These are phyloP conservation scores for Cordyceps sp. DNA, from an alignment of 2,329 filamentous ascomycete species.

Conservation along the genomic window DNA sequence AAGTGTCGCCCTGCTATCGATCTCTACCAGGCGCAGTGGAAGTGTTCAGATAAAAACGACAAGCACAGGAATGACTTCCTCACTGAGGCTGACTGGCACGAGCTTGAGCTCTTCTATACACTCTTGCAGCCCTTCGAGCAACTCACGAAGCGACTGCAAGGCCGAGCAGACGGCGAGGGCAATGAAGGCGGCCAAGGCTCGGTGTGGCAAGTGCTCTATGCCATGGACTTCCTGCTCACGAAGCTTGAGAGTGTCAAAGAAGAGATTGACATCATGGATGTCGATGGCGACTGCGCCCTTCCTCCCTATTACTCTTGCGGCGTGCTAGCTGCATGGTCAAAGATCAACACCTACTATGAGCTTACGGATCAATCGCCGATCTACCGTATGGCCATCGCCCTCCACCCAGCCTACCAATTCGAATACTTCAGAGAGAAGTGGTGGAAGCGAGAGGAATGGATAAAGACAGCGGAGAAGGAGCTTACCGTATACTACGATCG, in stretches of 20 bases:
- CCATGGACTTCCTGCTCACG: not conserved
- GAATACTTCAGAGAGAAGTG: not conserved
- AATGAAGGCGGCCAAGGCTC: too few species aligned
- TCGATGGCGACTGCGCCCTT: not conserved
- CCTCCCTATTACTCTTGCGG: not conserved
- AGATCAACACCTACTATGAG: not conserved
- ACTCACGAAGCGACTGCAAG: conserved; percentile 2
- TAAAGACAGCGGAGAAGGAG: not conserved
- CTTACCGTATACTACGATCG: not conserved
- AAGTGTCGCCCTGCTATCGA: not conserved
- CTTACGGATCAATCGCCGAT: not conserved
- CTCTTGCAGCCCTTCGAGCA: conserved; percentile 2
- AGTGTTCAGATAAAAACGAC: not conserved
- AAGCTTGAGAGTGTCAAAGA: not conserved
- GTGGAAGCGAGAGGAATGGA: not conserved
- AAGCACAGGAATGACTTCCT: not conserved
- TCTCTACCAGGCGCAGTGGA: not conserved
- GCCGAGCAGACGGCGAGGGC: not conserved
- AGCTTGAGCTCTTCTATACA: conserved; percentile 1
- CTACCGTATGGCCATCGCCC: not conserved
- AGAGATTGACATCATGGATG: not conserved
- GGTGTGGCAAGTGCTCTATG: not conserved
- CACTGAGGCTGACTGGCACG: not conserved
- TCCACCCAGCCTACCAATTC: not conserved
- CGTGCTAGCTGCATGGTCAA: not conserved